Conservation (phyloP, 176 grass and related monocot genomes). For the Aegilops umbellulata region DNA sequence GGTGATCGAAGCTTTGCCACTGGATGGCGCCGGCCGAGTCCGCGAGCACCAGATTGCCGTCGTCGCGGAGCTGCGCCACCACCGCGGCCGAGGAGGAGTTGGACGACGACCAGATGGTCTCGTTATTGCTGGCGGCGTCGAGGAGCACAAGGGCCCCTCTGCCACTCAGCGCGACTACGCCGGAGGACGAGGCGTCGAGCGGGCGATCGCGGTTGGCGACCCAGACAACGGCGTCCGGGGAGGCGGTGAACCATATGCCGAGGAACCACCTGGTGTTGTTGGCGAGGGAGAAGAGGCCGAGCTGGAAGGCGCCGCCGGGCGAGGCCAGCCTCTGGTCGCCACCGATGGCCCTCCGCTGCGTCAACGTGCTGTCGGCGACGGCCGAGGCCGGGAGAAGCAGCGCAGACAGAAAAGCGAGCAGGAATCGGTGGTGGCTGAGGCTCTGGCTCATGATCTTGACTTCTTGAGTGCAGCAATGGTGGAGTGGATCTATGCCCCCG, state of each 20-base stretch:
- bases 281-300: constrained; percentile 50
- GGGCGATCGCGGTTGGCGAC: constrained; percentile 62
- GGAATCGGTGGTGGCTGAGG: neutral
- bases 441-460: neutral
- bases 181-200: constrained; percentile 1
- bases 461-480: too few relatives aligned
- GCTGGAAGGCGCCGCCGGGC: constrained; percentile 30
- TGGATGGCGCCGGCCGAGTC: neutral
- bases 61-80: constrained; percentile 35
- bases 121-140: neutral
- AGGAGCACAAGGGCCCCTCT: constrained; percentile 37
- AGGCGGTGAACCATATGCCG: constrained; percentile 55
- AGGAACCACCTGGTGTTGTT: constrained; percentile 30
- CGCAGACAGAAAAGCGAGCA: constrained; percentile 2
- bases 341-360: constrained; percentile 11
- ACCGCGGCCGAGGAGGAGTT: constrained; percentile 28
- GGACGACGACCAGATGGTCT: constrained; percentile 28
- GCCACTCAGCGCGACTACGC: neutral
- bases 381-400: constrained; percentile 4
- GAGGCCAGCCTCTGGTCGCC: constrained; percentile 40
- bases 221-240: constrained; percentile 51
- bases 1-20: constrained; percentile 73
- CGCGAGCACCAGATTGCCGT: constrained; percentile 54
- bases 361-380: constrained; percentile 4
- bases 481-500: too few relatives aligned